Conservation (phyloP, 768 basidiomycete species). For the Coprinellus aureogranulatus region DNA sequence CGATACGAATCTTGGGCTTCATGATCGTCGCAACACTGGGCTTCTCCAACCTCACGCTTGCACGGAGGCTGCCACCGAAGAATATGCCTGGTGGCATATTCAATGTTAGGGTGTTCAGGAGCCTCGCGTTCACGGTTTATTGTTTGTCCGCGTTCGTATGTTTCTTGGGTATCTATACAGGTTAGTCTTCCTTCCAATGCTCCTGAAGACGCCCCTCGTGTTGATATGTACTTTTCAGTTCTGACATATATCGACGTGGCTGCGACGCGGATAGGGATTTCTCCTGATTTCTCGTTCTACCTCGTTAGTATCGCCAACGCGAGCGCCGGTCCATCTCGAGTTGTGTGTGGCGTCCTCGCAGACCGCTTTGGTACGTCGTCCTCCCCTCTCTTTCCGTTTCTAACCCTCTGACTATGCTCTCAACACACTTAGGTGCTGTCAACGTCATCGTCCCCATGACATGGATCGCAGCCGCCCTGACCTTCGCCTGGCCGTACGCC, state of each 20-base stretch:
- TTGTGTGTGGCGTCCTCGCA: slow-evolving; percentile 45
- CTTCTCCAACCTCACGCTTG: slow-evolving; percentile 43
- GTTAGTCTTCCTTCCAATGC: slow-evolving; percentile 23
- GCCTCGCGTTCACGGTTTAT: slow-evolving; percentile 49
- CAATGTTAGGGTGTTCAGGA: slow-evolving; percentile 44
- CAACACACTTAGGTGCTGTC: slow-evolving; percentile 43
- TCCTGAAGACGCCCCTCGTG: background rate
- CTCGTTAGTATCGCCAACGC: slow-evolving; percentile 63
- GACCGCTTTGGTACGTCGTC: slow-evolving; percentile 46
- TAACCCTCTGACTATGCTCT: background rate
- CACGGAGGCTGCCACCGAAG: slow-evolving; percentile 53
- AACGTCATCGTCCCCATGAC: slow-evolving; percentile 59
- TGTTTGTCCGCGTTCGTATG: slow-evolving; percentile 42
- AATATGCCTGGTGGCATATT: slow-evolving; percentile 53
- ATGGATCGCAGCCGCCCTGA: slow-evolving; percentile 45
- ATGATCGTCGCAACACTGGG: slow-evolving; percentile 49
- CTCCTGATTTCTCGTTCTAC: slow-evolving; percentile 52
- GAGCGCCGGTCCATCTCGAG: slow-evolving; percentile 52
- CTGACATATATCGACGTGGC: slow-evolving; percentile 59
- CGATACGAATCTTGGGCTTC: slow-evolving; percentile 63
- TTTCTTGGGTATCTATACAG: slow-evolving; percentile 65
- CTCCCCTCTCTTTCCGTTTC: background rate
- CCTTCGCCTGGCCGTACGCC: slow-evolving; percentile 61
- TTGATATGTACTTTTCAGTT: slow-evolving; percentile 28
- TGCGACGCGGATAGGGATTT: slow-evolving; percentile 44